Conservation (phyloP, 352 stramenopile species). For the Globisporangium radiosum region DNA sequence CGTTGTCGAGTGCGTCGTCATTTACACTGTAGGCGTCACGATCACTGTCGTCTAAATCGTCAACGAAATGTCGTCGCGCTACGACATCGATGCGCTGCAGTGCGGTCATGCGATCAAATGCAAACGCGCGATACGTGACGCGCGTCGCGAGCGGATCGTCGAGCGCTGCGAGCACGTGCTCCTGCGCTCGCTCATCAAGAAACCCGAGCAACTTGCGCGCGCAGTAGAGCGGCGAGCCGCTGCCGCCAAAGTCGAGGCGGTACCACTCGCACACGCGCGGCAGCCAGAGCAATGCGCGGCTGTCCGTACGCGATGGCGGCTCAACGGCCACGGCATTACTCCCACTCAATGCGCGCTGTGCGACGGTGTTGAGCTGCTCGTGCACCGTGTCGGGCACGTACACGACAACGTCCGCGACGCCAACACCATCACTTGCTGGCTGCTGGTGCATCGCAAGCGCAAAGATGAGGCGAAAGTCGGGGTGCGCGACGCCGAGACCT, state of each 20-base stretch:
- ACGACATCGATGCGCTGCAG: slow-evolving; percentile 12
- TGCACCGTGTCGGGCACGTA: slow-evolving; percentile 42
- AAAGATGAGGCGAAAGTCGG: slow-evolving; percentile 75
- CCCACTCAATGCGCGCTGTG: slow-evolving; percentile 14
- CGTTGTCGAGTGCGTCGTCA: not conserved
- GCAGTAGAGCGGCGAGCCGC: slow-evolving; percentile 41
- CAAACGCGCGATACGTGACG: slow-evolving; percentile 51
- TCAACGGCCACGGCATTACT: slow-evolving; percentile 25
- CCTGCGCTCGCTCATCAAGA: slow-evolving; percentile 34
- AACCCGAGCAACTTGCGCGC: slow-evolving; percentile 74
- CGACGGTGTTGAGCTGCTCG: slow-evolving; percentile 63
- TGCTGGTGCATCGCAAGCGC: slow-evolving; percentile 57
- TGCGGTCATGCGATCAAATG: slow-evolving; percentile 35
- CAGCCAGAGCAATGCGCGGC: slow-evolving; percentile 25
- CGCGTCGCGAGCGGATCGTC: slow-evolving; percentile 38
- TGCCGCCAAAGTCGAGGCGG: slow-evolving; percentile 48
- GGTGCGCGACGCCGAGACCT: slow-evolving; percentile 41
- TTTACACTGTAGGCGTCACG: no score
- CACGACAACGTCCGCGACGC: slow-evolving; percentile 16
- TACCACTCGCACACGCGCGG: slow-evolving; percentile 78
- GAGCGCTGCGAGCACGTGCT: slow-evolving; percentile 37
- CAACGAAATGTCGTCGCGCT: not conserved
- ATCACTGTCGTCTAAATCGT: not conserved
- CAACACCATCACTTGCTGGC: slow-evolving; percentile 9
- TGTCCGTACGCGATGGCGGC: not conserved